phyloP scores from a whole-genome alignment of 2,329 filamentous ascomycete species.

The Penicillium sumatraense region DNA sequence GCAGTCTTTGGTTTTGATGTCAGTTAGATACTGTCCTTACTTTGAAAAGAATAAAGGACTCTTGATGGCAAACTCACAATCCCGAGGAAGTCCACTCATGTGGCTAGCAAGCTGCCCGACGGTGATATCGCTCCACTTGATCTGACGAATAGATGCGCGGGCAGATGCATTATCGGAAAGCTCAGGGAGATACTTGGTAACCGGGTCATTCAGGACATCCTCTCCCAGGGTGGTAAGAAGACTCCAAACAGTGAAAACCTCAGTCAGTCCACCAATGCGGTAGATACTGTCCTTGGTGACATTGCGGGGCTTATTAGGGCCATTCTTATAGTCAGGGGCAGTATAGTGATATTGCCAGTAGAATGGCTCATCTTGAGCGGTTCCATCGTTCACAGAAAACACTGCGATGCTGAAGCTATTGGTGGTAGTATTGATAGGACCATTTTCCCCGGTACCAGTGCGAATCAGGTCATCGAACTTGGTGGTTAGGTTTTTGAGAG shows the following conservation, averaged over 20 bases:
- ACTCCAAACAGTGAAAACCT: constrained; percentile 44
- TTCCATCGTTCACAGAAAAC: constrained; percentile 24
- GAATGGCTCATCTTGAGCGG: constrained; percentile 16
- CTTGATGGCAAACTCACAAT: constrained; percentile 18
- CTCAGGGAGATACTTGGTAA: constrained; percentile 47
- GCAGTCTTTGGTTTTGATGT: constrained; percentile 4
- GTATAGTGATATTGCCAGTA: constrained; percentile 30
- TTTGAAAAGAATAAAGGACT: neutral
- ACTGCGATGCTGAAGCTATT: constrained; percentile 29
- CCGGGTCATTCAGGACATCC: constrained; percentile 42
- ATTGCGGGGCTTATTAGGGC: neutral
- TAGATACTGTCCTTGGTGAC: constrained; percentile 29
- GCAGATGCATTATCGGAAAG: constrained; percentile 19
- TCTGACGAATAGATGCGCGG: constrained; percentile 1
- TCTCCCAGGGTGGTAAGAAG: constrained; percentile 43
- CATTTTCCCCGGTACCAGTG: constrained; percentile 15
- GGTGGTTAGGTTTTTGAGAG: constrained; percentile 11
- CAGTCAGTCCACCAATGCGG: constrained; percentile 42
- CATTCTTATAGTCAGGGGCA: constrained; percentile 15
- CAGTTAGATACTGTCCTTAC: neutral
- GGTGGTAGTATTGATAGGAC: constrained; percentile 21
- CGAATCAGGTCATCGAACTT: constrained; percentile 9
- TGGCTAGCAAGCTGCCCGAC: constrained; percentile 30
- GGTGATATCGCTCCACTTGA: constrained; percentile 25
- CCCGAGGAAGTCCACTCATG: constrained; percentile 22